Base-by-base conservation (phyloP, 2,329 filamentous ascomycete species). In the Arthrinium phaeospermum region DNA sequence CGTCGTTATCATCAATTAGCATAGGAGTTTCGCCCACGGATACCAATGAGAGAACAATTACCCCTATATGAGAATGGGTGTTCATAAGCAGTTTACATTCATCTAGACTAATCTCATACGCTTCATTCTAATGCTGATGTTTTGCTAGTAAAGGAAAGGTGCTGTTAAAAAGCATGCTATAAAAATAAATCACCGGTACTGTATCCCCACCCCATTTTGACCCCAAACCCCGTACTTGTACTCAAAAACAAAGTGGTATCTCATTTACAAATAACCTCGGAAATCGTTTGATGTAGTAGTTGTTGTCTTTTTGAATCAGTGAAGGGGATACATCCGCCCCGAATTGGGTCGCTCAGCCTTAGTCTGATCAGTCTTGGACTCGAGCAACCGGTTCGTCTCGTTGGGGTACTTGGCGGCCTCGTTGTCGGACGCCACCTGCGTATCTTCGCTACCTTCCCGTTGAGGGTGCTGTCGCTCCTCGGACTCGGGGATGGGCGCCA, bases 401-500 rank as follows among this genome's bases (percentile, higher is more conserved):
- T 61, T 8, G 30, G 53, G 53, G 16, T 61, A 19, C 16, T 37
- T 34, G 30, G 14, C 30, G 12, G 71, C 51, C 64, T 74, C 72
- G 27, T 49, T 67, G 10, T 71, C 71, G 8, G 71, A 74, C 19
- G 30, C 70, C 27, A 73, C 72, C 51, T 51, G 47, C 2, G 79
- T 80, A 51, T 80, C 79, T 14, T 78, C 78, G 57, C 78, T 80
- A n/a, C 77, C 71, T 67, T 78, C 75, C 19, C 78, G 75, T 7
- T 74, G 75, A 1, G 79, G 77, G 1, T 75, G 71, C 41, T 71
- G 53, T 12, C 77, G 77, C 68, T 76, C 76, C 46, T 73, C 76
- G 68, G 37, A 67, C 44, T 73, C 76, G 68, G 37, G 70, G 34
- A 77, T 75, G 4, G 77, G 77, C 13, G 75, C 74, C 24, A 78